Evolutionary conservation across 2,329 filamentous ascomycete genomes (phyloP).

Genomic region (Arachnomyces sp.): DNA sequence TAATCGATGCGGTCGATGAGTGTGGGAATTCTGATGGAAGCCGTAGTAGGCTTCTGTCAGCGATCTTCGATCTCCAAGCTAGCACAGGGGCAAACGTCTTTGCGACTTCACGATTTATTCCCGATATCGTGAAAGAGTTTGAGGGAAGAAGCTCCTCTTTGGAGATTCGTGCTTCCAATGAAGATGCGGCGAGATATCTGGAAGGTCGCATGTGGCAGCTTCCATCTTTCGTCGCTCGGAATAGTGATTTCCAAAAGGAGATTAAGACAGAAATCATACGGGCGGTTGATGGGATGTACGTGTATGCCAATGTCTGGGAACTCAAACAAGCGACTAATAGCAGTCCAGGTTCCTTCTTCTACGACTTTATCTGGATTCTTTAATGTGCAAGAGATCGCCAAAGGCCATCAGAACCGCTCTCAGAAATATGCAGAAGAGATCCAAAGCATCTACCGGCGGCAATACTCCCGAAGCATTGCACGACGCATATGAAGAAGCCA

Average conservation of each 20-base stretch:
- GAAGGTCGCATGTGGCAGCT: slow-evolving; percentile 6
- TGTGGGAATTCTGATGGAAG: slow-evolving; percentile 2
- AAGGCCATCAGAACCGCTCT: slow-evolving; percentile 29
- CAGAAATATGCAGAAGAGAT: slow-evolving; percentile 20
- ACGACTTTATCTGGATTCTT: slow-evolving; percentile 16
- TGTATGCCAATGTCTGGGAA: slow-evolving; percentile 12
- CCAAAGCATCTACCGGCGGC: slow-evolving; percentile 19
- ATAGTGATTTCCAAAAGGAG: slow-evolving; percentile 8
- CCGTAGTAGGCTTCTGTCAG: slow-evolving; percentile 1
- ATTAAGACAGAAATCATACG: slow-evolving; percentile 9
- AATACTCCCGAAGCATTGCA: no score
- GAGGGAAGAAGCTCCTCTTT: slow-evolving; percentile 10
- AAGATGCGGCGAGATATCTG: slow-evolving; percentile 8
- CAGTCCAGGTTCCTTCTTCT: slow-evolving; percentile 21
- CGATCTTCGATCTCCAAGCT: slow-evolving; percentile 1
- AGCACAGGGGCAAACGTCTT: slow-evolving; percentile 2
- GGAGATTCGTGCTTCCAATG: slow-evolving; percentile 1
- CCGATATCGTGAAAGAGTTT: slow-evolving; percentile 6
- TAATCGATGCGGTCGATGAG: slow-evolving; percentile 18
- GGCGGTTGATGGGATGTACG: slow-evolving; percentile 16
- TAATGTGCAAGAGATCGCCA: slow-evolving; percentile 9
- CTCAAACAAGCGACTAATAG: slow-evolving; percentile 2
- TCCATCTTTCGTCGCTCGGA: slow-evolving; percentile 4
- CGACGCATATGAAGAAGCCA: slow-evolving; percentile 33
- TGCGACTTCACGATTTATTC: slow-evolving; percentile 7